These are phyloP conservation scores for Backusella macrospora DNA, from an alignment of 192 early-diverging fungal genomes.

Conservation along the genomic window DNA sequence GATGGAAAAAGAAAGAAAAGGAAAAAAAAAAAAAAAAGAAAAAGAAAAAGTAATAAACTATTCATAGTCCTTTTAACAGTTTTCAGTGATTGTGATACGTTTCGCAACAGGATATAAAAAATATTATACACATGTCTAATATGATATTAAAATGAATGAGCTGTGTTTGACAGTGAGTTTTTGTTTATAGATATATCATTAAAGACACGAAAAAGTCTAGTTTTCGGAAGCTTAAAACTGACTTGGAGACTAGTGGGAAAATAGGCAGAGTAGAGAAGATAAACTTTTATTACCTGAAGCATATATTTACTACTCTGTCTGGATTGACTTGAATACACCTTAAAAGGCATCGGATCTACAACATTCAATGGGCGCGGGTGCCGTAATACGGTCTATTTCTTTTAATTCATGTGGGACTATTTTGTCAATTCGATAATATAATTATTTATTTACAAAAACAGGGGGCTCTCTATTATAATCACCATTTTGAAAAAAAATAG, in stretches of 20 bases:
- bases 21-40: slow-evolving; percentile 9
- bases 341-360: slow-evolving; percentile 8
- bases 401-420: not conserved
- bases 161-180: not conserved
- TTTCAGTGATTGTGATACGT: not conserved
- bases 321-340: not conserved
- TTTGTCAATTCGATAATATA: not conserved
- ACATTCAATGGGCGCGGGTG: slow-evolving; percentile 8
- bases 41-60: not conserved
- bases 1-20: slow-evolving; percentile 10
- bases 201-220: not conserved
- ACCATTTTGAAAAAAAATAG: not conserved
- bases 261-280: slow-evolving; percentile 1
- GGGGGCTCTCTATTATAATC: not conserved
- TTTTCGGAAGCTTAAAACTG: slow-evolving; percentile 11
- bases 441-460: not conserved
- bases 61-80: slow-evolving; percentile 9
- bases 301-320: not conserved
- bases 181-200: not conserved
- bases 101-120: slow-evolving; percentile 1
- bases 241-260: not conserved
- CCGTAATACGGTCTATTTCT: slow-evolving; percentile 6
- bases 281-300: not conserved
- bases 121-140: not conserved
- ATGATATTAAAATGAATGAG: not conserved